Base-by-base conservation (phyloP, 2,329 filamentous ascomycete genomes). In the Colletotrichum shisoi region DNA sequence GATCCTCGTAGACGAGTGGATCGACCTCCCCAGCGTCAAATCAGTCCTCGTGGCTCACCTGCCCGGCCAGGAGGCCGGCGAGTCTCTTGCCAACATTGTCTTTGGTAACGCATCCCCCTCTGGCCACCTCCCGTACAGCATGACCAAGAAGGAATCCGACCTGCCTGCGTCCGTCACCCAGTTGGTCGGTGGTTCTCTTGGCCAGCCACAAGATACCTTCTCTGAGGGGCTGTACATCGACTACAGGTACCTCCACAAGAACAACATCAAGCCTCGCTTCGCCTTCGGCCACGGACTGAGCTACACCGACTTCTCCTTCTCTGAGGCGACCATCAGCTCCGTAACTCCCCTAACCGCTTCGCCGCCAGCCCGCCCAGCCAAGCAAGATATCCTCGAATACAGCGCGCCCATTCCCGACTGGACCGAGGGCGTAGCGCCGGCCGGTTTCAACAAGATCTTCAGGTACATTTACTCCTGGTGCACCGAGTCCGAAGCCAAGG, bases 251-350 rank as follows among this genome's bases (percentile, higher is more conserved):
- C 94, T 97, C 72, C 93, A 97, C 81, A 91, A 90, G 74, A 78
- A 89, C 62, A 82, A 84, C 63, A 89, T 95, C 67, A 82, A 83
- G 5, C 94, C 94, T 0, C 89, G 91, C 1, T 97, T 89, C 74
- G 91, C 92, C 53, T 97, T 97, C 72, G 94, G 94, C 0, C 94
- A 89, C 68, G 94, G 94, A 0, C 84, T 97, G 2, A 92, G 89
- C 59, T 96, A 95, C 79, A 93, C 92, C 0, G 84, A 79, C 0
- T 96, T 94, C 76, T 79, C 85, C 13, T 84, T 92, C 63, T 68
- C 82, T 1, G 80, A 85, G 4, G 75, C 85, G 3, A 77, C 80
- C 40, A 78, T 90, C 64, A 76, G 76, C 51, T 75, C 80, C 53
- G 72, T 84, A 21, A 82, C 80, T 15, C 72, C 79, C 11, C 85